Percentiles rank a stretch among this genome's conserved stretches.
These are phyloP conservation scores for Pseudoscleropodium purum DNA, from an alignment of 225 moss, liverwort and hornwort species.

Conservation along the genomic window DNA sequence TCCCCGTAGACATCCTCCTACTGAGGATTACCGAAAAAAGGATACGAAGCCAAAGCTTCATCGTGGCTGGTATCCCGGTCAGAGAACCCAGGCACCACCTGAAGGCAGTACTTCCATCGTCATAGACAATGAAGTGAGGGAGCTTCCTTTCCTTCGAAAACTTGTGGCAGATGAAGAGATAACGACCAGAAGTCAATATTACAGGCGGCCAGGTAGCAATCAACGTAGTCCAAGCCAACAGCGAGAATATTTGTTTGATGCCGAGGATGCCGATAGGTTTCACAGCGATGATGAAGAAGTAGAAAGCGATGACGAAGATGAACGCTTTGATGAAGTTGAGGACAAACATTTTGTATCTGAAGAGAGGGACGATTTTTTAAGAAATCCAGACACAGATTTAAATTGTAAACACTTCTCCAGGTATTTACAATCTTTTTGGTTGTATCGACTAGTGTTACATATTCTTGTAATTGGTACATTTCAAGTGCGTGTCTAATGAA, in stretches of 20 bases:
- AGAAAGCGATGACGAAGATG: slow-evolving; percentile 8
- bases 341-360: not conserved
- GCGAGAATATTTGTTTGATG: slow-evolving; percentile 38
- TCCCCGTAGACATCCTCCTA: slow-evolving; percentile 24
- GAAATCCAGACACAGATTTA: slow-evolving; percentile 22
- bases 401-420: slow-evolving; percentile 56
- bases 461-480: not conserved
- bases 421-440: slow-evolving; percentile 6
- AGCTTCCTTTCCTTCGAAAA: slow-evolving; percentile 18
- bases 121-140: slow-evolving; percentile 7
- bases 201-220: slow-evolving; percentile 12
- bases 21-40: slow-evolving; percentile 12
- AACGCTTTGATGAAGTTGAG: slow-evolving; percentile 1
- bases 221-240: slow-evolving; percentile 5
- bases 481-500: not conserved
- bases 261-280: not conserved
- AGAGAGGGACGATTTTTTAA: not conserved
- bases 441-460: not conserved
- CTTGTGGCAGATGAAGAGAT: slow-evolving; percentile 7
- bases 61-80: slow-evolving; percentile 56
- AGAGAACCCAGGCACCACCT: slow-evolving; percentile 37
- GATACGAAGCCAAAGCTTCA: slow-evolving; percentile 42
- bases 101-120: not conserved
- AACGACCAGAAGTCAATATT: not conserved
- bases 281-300: slow-evolving; percentile 14